Evolutionary conservation across 495 filamentous ascomycete species (phyloP).

Genomic region (Thermochaetoides thermophila): DNA sequence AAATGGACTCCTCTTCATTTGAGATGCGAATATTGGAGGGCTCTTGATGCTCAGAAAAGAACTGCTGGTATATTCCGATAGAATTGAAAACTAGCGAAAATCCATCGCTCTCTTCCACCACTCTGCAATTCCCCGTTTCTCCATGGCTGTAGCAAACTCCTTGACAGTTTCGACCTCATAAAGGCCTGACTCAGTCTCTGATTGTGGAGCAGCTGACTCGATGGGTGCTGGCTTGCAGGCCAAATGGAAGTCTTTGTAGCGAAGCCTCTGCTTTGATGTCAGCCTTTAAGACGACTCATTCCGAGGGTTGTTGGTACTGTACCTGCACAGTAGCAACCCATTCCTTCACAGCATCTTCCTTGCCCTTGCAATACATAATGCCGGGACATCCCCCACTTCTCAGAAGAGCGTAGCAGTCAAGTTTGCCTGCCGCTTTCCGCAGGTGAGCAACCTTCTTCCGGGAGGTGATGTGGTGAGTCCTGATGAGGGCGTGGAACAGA

Average conservation of each 20-base stretch:
- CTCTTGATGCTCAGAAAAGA: background rate
- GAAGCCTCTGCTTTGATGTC: slow-evolving; percentile 10
- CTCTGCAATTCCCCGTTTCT: slow-evolving; percentile 9
- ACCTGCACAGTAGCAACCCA: slow-evolving; percentile 22
- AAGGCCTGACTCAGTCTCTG: slow-evolving; percentile 9
- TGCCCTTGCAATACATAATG: slow-evolving; percentile 63
- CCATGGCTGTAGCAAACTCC: slow-evolving; percentile 18
- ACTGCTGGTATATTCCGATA: too few relatives aligned
- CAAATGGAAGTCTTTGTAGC: slow-evolving; percentile 21
- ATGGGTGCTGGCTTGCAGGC: slow-evolving; percentile 11
- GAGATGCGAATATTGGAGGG: background rate
- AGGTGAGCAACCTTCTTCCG: slow-evolving; percentile 59
- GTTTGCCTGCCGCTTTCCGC: slow-evolving; percentile 43
- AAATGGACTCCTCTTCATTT: too few relatives aligned
- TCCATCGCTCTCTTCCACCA: slow-evolving; percentile 20
- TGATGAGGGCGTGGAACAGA: slow-evolving; percentile 49
- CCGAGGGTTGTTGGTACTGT: slow-evolving; percentile 4
- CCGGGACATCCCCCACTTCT: slow-evolving; percentile 53
- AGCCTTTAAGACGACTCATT: background rate
- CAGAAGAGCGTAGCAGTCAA: slow-evolving; percentile 45
- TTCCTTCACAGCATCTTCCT: slow-evolving; percentile 24
- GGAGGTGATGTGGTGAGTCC: slow-evolving; percentile 71
- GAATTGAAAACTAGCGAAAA: slow-evolving; percentile 6
- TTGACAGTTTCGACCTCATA: slow-evolving; percentile 12
- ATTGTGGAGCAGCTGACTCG: slow-evolving; percentile 1